phyloP scores from a whole-genome alignment of 352 stramenopile species.

The Globisporangium middletonii region DNA sequence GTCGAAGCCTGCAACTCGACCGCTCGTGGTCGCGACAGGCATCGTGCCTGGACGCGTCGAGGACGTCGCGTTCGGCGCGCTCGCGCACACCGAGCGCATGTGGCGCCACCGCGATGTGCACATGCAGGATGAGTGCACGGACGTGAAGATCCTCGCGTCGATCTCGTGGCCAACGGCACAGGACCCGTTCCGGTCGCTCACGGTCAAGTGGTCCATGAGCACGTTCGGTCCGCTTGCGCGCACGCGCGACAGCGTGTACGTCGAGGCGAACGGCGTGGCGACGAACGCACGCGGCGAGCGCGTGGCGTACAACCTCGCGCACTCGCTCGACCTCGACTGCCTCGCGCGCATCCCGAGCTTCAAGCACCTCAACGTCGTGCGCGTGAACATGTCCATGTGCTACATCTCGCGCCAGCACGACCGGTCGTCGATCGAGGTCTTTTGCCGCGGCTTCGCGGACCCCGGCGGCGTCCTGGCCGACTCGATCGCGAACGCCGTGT shows the following conservation, averaged over 20 bases:
- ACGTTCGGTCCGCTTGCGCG: too few species aligned
- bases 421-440: constrained; percentile 5
- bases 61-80: constrained; percentile 33
- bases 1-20: constrained; percentile 1
- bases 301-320: constrained; percentile 22
- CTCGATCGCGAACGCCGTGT: too few species aligned
- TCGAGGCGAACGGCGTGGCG: constrained; percentile 38
- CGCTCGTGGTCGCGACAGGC: constrained; percentile 27
- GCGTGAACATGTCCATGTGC: constrained; percentile 9
- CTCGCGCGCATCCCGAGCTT: constrained; percentile 11
- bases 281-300: constrained; percentile 22
- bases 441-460: constrained; percentile 38
- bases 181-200: constrained; percentile 34
- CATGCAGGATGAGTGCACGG: constrained; percentile 25
- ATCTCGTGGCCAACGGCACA: constrained; percentile 24
- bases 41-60: constrained; percentile 30
- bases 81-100: constrained; percentile 31
- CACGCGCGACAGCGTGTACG: constrained; percentile 39
- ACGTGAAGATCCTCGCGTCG: constrained; percentile 26
- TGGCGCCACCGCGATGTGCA: constrained; percentile 29
- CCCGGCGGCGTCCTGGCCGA: constrained; percentile 38
- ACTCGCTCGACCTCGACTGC: constrained; percentile 7
- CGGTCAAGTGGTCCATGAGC: constrained; percentile 51
- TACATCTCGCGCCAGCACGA: background rate
- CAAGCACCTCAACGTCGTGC: constrained; percentile 7